Evolutionary conservation across 331 rosid genomes (phyloP).

Genomic region (Telfairia occidentalis): DNA sequence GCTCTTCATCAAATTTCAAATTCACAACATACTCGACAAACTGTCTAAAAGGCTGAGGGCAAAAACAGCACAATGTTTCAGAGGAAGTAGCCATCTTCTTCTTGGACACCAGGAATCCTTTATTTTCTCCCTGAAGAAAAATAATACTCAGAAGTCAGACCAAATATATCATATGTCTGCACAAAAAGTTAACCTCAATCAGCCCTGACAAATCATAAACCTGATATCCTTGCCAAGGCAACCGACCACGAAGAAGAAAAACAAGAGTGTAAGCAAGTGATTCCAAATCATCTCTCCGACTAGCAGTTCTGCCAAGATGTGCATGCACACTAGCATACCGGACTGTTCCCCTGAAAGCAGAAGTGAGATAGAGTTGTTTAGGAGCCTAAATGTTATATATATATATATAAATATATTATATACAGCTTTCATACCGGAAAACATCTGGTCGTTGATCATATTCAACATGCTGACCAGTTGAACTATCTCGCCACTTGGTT

Average conservation of each 20-base stretch:
- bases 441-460: constrained; percentile 48
- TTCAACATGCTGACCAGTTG: constrained; percentile 37
- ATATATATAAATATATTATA: neutral
- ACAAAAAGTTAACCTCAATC: neutral
- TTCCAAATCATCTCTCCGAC: constrained; percentile 46
- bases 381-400: neutral
- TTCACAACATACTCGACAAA: constrained; percentile 41
- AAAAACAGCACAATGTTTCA: constrained; percentile 33
- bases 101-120: constrained; percentile 48
- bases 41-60: constrained; percentile 43
- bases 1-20: constrained; percentile 45
- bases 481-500: constrained; percentile 35
- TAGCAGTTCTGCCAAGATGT: constrained; percentile 49
- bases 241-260: constrained; percentile 42
- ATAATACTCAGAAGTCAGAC: neutral
- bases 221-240: constrained; percentile 60
- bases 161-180: neutral
- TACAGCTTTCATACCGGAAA: constrained; percentile 24
- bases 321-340: constrained; percentile 53
- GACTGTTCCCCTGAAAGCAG: constrained; percentile 32
- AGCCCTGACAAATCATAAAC: constrained; percentile 14
- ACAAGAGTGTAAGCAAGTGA: constrained; percentile 45
- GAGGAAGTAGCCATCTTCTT: constrained; percentile 45
- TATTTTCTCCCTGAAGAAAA: constrained; percentile 35
- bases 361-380: neutral